These are phyloP conservation scores for Metschnikowia drakensbergensis DNA, from an alignment of 805 yeast species.

Conservation along the genomic window DNA sequence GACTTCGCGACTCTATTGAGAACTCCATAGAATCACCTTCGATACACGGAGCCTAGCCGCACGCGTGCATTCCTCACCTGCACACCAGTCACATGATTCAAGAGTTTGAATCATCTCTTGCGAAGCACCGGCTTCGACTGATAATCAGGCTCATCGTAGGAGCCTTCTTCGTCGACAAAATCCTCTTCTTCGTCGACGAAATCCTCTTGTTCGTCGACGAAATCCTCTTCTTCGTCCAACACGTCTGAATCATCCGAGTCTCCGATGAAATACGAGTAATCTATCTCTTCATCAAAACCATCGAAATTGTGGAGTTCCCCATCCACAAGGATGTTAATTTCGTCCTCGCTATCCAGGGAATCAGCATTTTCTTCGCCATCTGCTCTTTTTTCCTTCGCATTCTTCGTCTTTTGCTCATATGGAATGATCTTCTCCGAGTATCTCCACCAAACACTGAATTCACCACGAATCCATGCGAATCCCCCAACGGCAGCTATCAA, in stretches of 20 bases:
- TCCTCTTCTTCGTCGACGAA: background rate
- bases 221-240: slow-evolving; percentile 15
- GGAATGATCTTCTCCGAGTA: slow-evolving; percentile 30
- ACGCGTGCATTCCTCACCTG: background rate
- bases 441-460: slow-evolving; percentile 37
- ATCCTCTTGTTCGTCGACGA: background rate
- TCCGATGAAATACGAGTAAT: slow-evolving; percentile 7
- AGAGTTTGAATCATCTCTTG: background rate
- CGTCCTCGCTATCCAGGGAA: background rate
- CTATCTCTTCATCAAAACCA: slow-evolving; percentile 10
- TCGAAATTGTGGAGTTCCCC: background rate
- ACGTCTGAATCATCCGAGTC: slow-evolving; percentile 1
- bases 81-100: background rate
- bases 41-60: background rate
- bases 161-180: background rate
- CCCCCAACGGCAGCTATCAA: slow-evolving; percentile 28
- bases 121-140: background rate
- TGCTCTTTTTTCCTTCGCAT: background rate
- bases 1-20: too few relatives aligned
- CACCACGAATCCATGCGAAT: slow-evolving; percentile 39
- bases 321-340: background rate
- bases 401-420: slow-evolving; percentile 5
- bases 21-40: too few relatives aligned
- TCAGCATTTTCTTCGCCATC: background rate
- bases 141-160: too few relatives aligned